Base-by-base conservation (phyloP, 495 filamentous ascomycete genomes). In the Podospora anserina region DNA sequence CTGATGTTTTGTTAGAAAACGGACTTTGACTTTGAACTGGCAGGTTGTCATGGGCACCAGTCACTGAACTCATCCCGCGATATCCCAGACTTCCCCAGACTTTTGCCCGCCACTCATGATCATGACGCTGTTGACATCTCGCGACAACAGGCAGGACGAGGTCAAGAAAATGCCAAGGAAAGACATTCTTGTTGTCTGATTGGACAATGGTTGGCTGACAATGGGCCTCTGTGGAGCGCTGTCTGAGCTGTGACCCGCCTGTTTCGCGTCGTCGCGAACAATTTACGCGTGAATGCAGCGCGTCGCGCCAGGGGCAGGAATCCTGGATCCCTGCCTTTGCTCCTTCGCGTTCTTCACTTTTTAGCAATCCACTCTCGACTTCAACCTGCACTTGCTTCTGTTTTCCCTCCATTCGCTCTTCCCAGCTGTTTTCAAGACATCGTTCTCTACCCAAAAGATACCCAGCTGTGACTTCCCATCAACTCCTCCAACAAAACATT, bases 251-350 rank as follows among this genome's bases (percentile, higher is more conserved):
- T 23, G 55, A 18, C 55, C 55, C 55, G n/a, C 19, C 7, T 30
- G 19, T 39, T 63, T 57, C 63, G 62, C 44, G 19, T 66, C 63
- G 63, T 69, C 57, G 67, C 67, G 56, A 34, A 20, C 68, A 63
- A 58, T 69, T 62, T 56, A 69, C 68, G 68, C 68, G 68, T 66
- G 16, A 26, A 49, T 9, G 3, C 5, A 58, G 15, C 55, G 55
- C 55, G 55, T 58, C 68, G 68, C 68, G 68, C 62, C 59, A 4
- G 19, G 2, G 44, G 39, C 16, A 20, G 55, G 20, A 44, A 39
- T 34, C 27, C 20, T 26, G 2, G 23, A 23, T 20, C 62, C 62
- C 62, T 64, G 62, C 44, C 34, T 34, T 34, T 39, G 59, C 19
- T 53, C 23, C 23, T 53, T 23, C 63, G 62, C 30, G 6, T 68